phyloP scores from a whole-genome alignment of 495 filamentous ascomycete species.

The Pyrenula aspistea region DNA sequence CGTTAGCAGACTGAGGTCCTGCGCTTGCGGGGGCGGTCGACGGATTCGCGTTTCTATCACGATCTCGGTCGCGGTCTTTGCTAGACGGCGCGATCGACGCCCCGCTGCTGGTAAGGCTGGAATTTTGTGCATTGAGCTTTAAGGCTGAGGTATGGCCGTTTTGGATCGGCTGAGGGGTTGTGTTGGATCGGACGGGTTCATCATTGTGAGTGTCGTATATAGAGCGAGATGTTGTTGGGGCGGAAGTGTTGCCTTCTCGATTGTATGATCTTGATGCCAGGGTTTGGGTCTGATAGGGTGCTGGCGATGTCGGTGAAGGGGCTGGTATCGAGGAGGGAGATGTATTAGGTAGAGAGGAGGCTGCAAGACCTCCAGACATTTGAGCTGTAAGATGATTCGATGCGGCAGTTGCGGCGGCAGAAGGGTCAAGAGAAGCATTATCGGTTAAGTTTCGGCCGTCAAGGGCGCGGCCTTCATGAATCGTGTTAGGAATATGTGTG shows the following conservation, averaged over 20 bases:
- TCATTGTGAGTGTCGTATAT: slow-evolving; percentile 35
- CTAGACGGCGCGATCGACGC: slow-evolving; percentile 4
- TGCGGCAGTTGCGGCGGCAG: slow-evolving; percentile 54
- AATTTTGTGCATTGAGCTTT: not conserved
- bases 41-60: not conserved
- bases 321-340: slow-evolving; percentile 25
- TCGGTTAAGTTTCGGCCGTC: slow-evolving; percentile 42
- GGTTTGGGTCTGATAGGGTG: slow-evolving; percentile 36
- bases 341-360: slow-evolving; percentile 12
- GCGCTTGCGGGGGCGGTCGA: slow-evolving; percentile 8
- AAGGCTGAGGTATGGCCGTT: slow-evolving; percentile 22
- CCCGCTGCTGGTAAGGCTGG: slow-evolving; percentile 1
- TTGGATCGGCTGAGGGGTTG: slow-evolving; percentile 20
- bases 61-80: not conserved
- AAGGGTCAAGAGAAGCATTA: slow-evolving; percentile 41
- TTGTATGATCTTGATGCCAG: slow-evolving; percentile 37
- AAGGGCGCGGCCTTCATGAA: slow-evolving; percentile 28
- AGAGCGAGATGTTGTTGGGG: slow-evolving; percentile 18
- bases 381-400: slow-evolving; percentile 63
- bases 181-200: slow-evolving; percentile 22
- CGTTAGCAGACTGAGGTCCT: slow-evolving; percentile 25
- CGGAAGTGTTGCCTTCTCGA: slow-evolving; percentile 20
- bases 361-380: slow-evolving; percentile 56
- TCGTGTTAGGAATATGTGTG: slow-evolving; percentile 55
- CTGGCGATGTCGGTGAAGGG: slow-evolving; percentile 76